These are phyloP conservation scores for Cladosporium oxysporum DNA, from an alignment of 2,329 filamentous ascomycete species.

Conservation along the genomic window DNA sequence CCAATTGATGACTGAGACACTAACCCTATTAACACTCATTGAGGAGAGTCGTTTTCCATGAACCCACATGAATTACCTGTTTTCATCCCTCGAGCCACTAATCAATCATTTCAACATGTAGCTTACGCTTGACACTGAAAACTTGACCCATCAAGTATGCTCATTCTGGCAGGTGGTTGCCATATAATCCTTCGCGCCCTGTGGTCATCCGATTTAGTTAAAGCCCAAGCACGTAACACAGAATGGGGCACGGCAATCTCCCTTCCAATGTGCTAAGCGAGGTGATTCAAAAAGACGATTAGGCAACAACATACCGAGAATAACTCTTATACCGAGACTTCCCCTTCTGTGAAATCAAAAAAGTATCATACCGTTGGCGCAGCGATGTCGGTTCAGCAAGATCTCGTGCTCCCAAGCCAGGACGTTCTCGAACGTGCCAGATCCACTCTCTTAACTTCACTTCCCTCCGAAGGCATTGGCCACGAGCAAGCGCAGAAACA, in stretches of 20 bases:
- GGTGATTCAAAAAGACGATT: not conserved
- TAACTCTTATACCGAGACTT: not conserved
- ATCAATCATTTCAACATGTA: not conserved
- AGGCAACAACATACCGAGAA: not conserved
- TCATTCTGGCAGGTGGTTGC: not conserved
- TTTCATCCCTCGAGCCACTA: not conserved
- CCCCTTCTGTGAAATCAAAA: not conserved
- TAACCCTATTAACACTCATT: not conserved
- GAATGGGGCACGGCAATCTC: not conserved
- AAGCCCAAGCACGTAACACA: not conserved
- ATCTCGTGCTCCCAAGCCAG: slow-evolving; percentile 35
- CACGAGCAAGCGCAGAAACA: slow-evolving; percentile 46
- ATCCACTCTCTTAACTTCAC: slow-evolving; percentile 37
- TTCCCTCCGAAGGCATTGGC: slow-evolving; percentile 48
- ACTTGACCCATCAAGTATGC: not conserved
- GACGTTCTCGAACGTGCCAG: slow-evolving; percentile 36
- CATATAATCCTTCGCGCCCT: not conserved
- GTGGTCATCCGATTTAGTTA: not conserved
- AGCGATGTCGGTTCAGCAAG: slow-evolving; percentile 1
- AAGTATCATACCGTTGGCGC: not conserved
- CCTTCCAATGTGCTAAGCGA: not conserved
- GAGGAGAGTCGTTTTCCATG: not conserved
- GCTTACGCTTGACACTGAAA: not conserved
- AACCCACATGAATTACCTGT: not conserved
- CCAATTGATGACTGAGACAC: not conserved